Evolutionary conservation across 108 stramenopile genomes (phyloP).

Genomic region (Craspedostauros australis): DNA sequence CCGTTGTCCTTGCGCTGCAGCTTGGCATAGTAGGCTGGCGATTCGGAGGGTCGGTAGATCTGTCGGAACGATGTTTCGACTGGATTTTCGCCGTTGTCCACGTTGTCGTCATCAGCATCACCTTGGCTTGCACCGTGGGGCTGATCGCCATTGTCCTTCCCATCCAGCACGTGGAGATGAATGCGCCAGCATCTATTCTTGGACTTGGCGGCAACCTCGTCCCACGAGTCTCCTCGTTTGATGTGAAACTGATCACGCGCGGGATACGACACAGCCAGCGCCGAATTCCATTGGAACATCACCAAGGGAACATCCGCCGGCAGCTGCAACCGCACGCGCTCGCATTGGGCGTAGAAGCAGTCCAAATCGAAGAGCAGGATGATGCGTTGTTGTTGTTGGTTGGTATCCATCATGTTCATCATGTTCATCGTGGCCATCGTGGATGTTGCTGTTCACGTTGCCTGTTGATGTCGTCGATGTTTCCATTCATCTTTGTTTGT

Average conservation of each 20-base stretch:
- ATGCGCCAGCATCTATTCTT: constrained; percentile 34
- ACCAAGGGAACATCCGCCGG: constrained; percentile 32
- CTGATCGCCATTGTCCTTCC: not conserved
- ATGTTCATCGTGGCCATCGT: too few species aligned
- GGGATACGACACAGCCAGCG: constrained; percentile 81
- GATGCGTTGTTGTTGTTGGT: constrained; percentile 29
- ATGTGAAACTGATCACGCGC: constrained; percentile 57
- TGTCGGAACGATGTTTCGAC: too few species aligned
- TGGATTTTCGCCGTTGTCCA: constrained; percentile 13
- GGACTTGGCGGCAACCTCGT: constrained; percentile 46
- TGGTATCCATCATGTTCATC: too few species aligned
- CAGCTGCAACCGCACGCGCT: constrained; percentile 69
- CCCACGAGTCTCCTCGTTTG: constrained; percentile 67
- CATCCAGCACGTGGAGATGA: constrained; percentile 38
- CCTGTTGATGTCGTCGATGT: not conserved
- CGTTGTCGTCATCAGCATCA: constrained; percentile 5
- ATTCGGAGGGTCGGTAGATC: too few species aligned
- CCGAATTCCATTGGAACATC: constrained; percentile 77
- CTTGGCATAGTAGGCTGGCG: too few species aligned
- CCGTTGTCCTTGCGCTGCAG: constrained; percentile 45
- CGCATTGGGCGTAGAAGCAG: constrained; percentile 88
- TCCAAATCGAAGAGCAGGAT: constrained; percentile 84
- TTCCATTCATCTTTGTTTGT: not conserved
- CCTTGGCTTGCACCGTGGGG: too few species aligned
- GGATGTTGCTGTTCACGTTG: too few species aligned